phyloP scores from a whole-genome alignment of 2,329 filamentous ascomycete genomes.

The Exophiala bonariae region DNA sequence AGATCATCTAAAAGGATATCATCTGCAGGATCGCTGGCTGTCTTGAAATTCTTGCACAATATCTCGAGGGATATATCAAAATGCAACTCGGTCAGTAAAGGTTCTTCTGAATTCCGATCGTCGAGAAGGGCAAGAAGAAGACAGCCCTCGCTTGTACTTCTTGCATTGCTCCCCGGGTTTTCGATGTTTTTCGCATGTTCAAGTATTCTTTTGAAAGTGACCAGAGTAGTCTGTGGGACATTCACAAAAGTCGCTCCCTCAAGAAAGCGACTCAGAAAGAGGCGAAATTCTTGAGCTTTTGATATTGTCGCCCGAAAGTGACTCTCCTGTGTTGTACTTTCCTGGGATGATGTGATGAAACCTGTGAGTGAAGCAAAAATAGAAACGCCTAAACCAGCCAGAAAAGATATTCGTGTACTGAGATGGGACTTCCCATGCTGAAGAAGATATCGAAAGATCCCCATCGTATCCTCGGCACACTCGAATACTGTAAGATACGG shows the following conservation, averaged over 20 bases:
- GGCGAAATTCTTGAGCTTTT: slow-evolving; percentile 73
- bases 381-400: slow-evolving; percentile 77
- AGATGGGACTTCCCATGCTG: slow-evolving; percentile 67
- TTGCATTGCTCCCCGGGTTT: slow-evolving; percentile 67
- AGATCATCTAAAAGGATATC: slow-evolving; percentile 71
- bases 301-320: slow-evolving; percentile 76
- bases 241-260: slow-evolving; percentile 58
- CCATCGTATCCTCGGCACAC: slow-evolving; percentile 87
- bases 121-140: slow-evolving; percentile 77
- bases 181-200: slow-evolving; percentile 67
- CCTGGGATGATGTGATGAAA: slow-evolving; percentile 72
- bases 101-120: slow-evolving; percentile 63
- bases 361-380: slow-evolving; percentile 75
- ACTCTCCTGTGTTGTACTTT: slow-evolving; percentile 80
- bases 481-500: slow-evolving; percentile 78
- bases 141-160: slow-evolving; percentile 72
- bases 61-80: slow-evolving; percentile 69
- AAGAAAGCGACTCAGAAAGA: slow-evolving; percentile 75
- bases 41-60: slow-evolving; percentile 73
- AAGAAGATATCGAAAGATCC: slow-evolving; percentile 82
- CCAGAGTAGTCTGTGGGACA: slow-evolving; percentile 39
- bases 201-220: slow-evolving; percentile 52
- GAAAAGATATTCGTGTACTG: slow-evolving; percentile 66
- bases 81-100: slow-evolving; percentile 69
- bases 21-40: slow-evolving; percentile 56